Conservation (phyloP, 2,329 filamentous ascomycete genomes). For the Fusarium anguioides region DNA sequence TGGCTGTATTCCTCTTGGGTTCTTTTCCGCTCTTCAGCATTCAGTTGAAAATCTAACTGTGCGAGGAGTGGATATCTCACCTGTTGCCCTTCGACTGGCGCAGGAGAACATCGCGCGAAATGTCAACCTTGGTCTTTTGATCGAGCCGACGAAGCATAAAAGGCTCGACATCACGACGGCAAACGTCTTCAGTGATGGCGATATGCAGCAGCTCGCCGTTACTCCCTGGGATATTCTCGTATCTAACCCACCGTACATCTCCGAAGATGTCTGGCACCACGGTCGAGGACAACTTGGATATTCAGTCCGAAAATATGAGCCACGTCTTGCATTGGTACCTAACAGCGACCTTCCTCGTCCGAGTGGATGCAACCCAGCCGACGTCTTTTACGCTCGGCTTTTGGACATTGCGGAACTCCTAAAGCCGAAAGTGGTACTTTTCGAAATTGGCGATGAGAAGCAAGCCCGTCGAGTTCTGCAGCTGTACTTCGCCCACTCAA, state of each 20-base stretch:
- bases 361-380: conserved; percentile 52
- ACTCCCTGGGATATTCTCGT: conserved; percentile 73
- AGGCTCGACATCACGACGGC: conserved; percentile 59
- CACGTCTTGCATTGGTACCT: conserved; percentile 79
- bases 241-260: conserved; percentile 94
- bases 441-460: conserved; percentile 77
- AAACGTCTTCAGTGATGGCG: conserved; percentile 61
- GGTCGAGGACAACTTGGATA: conserved; percentile 64
- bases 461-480: conserved; percentile 74
- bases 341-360: conserved; percentile 45
- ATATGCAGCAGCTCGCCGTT: conserved; percentile 45
- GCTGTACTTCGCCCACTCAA: conserved; percentile 53
- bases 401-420: conserved; percentile 64
- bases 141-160: conserved; percentile 27
- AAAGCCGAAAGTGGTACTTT: conserved; percentile 66
- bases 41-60: conserved; percentile 59
- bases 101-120: conserved; percentile 70
- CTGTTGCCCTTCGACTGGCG: conserved; percentile 72
- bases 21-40: conserved; percentile 70
- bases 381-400: conserved; percentile 76
- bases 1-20: conserved; percentile 86
- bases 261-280: conserved; percentile 58
- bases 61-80: conserved; percentile 80
- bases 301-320: conserved; percentile 86
- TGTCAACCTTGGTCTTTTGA: conserved; percentile 41